Percentiles rank a stretch among this genome's conserved stretches.
phyloP scores from a whole-genome alignment of 805 yeast genomes.

The Candida methanosorbosa region DNA sequence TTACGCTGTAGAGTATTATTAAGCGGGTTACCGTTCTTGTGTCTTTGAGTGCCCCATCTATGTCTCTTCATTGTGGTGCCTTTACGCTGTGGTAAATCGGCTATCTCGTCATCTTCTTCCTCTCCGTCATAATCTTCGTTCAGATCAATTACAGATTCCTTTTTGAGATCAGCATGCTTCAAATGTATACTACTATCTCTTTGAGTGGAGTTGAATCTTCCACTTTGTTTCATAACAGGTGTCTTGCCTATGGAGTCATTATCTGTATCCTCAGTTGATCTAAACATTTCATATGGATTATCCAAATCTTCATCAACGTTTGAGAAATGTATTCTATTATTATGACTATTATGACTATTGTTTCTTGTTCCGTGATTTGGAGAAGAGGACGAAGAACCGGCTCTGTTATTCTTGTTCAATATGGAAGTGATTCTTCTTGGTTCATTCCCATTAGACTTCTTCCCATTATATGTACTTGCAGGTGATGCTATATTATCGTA shows the following conservation, averaged over 20 bases:
- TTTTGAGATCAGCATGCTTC: slow-evolving; percentile 16
- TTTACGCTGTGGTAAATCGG: slow-evolving; percentile 22
- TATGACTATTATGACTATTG: neutral
- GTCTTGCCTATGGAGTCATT: slow-evolving; percentile 13
- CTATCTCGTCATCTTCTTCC: slow-evolving; percentile 15
- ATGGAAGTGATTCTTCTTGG: too few species aligned
- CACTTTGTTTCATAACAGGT: slow-evolving; percentile 11
- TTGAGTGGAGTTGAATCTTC: slow-evolving; percentile 4
- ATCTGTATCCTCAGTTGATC: too few species aligned
- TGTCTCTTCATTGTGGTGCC: slow-evolving; percentile 59
- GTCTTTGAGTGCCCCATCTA: slow-evolving; percentile 89
- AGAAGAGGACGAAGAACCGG: too few species aligned
- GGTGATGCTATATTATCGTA: too few species aligned
- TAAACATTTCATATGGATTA: too few species aligned
- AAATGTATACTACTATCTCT: slow-evolving; percentile 8
- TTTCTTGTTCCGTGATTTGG: slow-evolving; percentile 1
- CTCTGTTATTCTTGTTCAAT: too few species aligned
- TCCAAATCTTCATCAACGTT: slow-evolving; percentile 4
- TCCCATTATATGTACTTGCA: too few species aligned
- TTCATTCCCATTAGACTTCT: too few species aligned
- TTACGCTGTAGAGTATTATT: slow-evolving; percentile 47
- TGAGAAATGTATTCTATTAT: slow-evolving; percentile 2
- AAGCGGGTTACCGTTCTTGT: slow-evolving; percentile 59
- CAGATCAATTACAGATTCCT: slow-evolving; percentile 2
- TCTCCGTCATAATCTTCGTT: slow-evolving; percentile 10